Base-by-base conservation (phyloP, 2,329 filamentous ascomycete genomes). In the Aureobasidium namibiae region DNA sequence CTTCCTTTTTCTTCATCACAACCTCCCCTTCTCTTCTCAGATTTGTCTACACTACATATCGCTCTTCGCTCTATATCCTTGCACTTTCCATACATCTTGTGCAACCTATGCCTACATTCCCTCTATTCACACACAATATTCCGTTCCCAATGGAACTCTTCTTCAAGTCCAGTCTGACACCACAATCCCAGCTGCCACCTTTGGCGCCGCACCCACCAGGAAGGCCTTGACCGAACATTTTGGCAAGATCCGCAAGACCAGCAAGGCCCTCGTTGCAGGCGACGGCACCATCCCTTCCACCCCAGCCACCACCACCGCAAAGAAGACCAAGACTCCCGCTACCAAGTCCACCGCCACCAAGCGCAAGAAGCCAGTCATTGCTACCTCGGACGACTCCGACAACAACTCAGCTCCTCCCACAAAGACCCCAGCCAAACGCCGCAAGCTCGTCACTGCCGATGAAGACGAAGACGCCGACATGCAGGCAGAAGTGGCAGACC, bases 371-470 rank as follows among this genome's bases (percentile, higher is more conserved):
- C 16, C 31, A 65, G 85, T 86, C 69, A 82, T 79, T 24, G 73
- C 72, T 3, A 84, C 65, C n/a, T 88, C 85, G 24, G 66, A 85
- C 80, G 21, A 80, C 57, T 66, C 87, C 87, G 13, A 83, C 70
- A 26, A 83, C 60, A 61, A 81, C 77, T 16, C 39, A n/a, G 14
- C 39, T 4, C 29, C 42, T 18, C 39, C 23, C 49, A 54, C 14
- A 16, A 48, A 58, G 33, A 38, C 56, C 11, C 33, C 56, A 4
- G 16, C 21, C 6, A 58, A 45, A n/a, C 23, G 56, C 44, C 24
- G 46, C 8, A 46, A 39, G 34, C 23, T 16, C 3, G 8, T 26
- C 3, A 14, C 34, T 11, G 0, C 21, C 3, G 34, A 26, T 1
- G 29, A 36, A 8, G 0, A 80, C 81, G 3, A 77, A 72, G 0